Conservation (phyloP, 2,329 filamentous ascomycete genomes). For the Bipolaris zeicola region DNA sequence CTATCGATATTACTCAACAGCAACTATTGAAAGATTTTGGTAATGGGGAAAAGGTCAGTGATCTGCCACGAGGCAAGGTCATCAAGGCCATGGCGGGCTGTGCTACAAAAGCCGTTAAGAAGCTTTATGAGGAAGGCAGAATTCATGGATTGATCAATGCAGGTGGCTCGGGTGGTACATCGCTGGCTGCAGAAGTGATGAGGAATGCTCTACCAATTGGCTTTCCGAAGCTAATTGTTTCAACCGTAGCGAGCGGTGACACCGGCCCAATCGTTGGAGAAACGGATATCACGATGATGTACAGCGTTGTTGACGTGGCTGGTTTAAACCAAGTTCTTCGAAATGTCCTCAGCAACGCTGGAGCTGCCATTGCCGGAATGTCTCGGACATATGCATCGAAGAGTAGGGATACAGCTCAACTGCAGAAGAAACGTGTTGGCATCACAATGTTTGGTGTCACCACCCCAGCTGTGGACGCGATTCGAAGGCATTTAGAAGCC, state of each 20-base stretch:
- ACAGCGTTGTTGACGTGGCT: slow-evolving; percentile 72
- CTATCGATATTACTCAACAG: slow-evolving; percentile 55
- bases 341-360: slow-evolving; percentile 66
- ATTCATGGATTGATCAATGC: slow-evolving; percentile 65
- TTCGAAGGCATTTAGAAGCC: slow-evolving; percentile 56
- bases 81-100: slow-evolving; percentile 61
- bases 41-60: slow-evolving; percentile 38
- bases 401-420: neutral
- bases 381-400: slow-evolving; percentile 52
- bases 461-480: slow-evolving; percentile 65
- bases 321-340: slow-evolving; percentile 66
- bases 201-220: slow-evolving; percentile 65
- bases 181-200: slow-evolving; percentile 66
- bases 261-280: slow-evolving; percentile 69
- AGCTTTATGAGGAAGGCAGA: slow-evolving; percentile 44
- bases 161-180: slow-evolving; percentile 68
- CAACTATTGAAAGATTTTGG: slow-evolving; percentile 48
- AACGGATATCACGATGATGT: slow-evolving; percentile 72
- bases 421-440: slow-evolving; percentile 58
- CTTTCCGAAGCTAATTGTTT: slow-evolving; percentile 72
- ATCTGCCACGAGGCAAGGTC: slow-evolving; percentile 59
- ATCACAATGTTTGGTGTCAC: slow-evolving; percentile 80
- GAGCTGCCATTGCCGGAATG: slow-evolving; percentile 65
- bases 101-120: slow-evolving; percentile 52
- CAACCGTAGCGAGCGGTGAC: slow-evolving; percentile 71